These are phyloP conservation scores for Fusarium pseudoanthophilum DNA, from an alignment of 2,329 filamentous ascomycete genomes.

Conservation along the genomic window DNA sequence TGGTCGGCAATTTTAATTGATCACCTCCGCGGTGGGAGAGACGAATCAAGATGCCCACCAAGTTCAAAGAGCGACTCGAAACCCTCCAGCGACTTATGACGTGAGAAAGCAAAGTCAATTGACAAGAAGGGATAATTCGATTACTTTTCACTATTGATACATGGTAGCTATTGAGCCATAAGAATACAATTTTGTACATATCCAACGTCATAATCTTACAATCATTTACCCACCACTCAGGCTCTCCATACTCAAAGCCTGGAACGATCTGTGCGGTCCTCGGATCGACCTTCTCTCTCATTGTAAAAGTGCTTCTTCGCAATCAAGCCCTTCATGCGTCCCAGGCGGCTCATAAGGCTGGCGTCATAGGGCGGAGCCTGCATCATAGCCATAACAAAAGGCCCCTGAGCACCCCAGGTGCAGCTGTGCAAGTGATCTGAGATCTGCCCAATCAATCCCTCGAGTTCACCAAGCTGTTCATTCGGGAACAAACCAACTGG, in stretches of 20 bases:
- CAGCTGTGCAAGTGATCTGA: slow-evolving; percentile 50
- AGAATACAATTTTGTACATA: slow-evolving; percentile 9
- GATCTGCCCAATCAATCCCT: slow-evolving; percentile 45
- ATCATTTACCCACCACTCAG: not conserved
- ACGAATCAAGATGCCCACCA: not conserved
- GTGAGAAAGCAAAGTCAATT: not conserved
- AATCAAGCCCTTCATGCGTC: slow-evolving; percentile 1
- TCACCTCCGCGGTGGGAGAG: not conserved
- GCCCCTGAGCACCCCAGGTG: slow-evolving; percentile 51
- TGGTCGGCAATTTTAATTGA: not conserved
- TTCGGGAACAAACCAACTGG: slow-evolving; percentile 70
- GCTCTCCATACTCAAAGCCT: not conserved
- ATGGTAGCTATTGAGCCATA: not conserved
- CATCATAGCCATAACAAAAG: slow-evolving; percentile 54
- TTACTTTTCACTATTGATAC: not conserved
- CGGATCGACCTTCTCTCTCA: not conserved
- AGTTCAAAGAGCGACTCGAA: not conserved
- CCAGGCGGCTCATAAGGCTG: slow-evolving; percentile 39
- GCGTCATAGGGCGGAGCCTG: slow-evolving; percentile 51
- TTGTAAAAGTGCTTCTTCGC: slow-evolving; percentile 11
- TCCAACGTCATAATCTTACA: not conserved
- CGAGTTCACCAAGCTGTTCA: slow-evolving; percentile 35
- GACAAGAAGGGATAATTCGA: not conserved
- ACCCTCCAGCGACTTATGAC: not conserved
- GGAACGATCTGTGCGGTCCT: not conserved